phyloP scores from a whole-genome alignment of 2,329 filamentous ascomycete species.

The Metarhizium brunneum region DNA sequence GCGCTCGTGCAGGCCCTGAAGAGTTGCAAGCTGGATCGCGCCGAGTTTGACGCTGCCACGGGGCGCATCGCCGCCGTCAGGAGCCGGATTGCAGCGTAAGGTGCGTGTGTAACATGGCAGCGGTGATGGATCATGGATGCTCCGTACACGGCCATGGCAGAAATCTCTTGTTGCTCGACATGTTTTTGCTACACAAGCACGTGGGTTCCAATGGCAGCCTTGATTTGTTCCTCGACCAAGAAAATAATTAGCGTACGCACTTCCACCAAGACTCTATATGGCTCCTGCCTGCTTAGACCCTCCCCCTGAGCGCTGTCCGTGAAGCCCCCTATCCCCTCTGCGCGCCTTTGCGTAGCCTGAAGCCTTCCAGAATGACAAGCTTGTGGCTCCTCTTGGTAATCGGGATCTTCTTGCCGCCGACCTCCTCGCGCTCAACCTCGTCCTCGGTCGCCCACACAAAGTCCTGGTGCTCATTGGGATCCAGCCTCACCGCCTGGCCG shows the following conservation, averaged over 20 bases:
- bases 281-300: too few relatives aligned
- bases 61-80: slow-evolving; percentile 9
- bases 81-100: neutral
- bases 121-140: too few relatives aligned
- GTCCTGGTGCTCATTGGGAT: slow-evolving; percentile 22
- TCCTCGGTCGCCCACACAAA: slow-evolving; percentile 21
- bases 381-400: slow-evolving; percentile 12
- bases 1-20: slow-evolving; percentile 7
- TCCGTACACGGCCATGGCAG: too few relatives aligned
- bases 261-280: too few relatives aligned
- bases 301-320: too few relatives aligned
- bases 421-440: slow-evolving; percentile 13
- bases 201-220: too few relatives aligned
- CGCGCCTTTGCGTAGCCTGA: slow-evolving; percentile 4
- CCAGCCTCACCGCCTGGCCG: slow-evolving; percentile 13
- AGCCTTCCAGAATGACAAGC: slow-evolving; percentile 14
- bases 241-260: too few relatives aligned
- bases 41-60: slow-evolving; percentile 11
- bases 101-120: too few relatives aligned
- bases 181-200: too few relatives aligned
- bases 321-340: too few relatives aligned
- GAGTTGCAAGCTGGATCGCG: slow-evolving; percentile 4
- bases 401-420: slow-evolving; percentile 6
- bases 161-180: too few relatives aligned
- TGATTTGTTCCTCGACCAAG: too few relatives aligned